These are phyloP conservation scores for Trichoderma harzianum DNA, from an alignment of 2,329 filamentous ascomycete species.

Conservation along the genomic window DNA sequence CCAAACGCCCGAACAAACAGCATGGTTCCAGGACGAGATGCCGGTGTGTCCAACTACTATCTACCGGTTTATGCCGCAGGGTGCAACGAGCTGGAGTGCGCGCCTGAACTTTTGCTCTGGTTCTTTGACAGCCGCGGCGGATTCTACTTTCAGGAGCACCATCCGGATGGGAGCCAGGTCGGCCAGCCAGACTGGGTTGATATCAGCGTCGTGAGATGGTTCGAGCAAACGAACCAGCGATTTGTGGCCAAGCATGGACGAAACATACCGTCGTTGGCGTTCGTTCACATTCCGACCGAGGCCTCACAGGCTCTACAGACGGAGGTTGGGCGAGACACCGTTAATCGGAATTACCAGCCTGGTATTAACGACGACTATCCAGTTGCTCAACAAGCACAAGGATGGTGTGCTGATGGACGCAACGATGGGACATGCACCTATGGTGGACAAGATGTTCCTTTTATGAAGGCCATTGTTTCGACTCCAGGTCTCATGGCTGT, in stretches of 20 bases:
- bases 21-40: slow-evolving; percentile 37
- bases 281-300: slow-evolving; percentile 48
- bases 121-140: slow-evolving; percentile 69
- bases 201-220: slow-evolving; percentile 44
- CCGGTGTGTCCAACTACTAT: slow-evolving; percentile 47
- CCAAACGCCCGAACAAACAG: slow-evolving; percentile 37
- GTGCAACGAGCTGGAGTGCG: slow-evolving; percentile 34
- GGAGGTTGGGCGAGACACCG: slow-evolving; percentile 22
- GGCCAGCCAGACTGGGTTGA: slow-evolving; percentile 46
- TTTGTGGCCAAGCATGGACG: slow-evolving; percentile 32
- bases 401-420: slow-evolving; percentile 42
- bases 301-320: slow-evolving; percentile 41
- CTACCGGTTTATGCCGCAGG: slow-evolving; percentile 41
- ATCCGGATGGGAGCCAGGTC: slow-evolving; percentile 29
- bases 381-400: slow-evolving; percentile 41
- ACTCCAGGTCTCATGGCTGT: slow-evolving; percentile 54
- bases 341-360: slow-evolving; percentile 39
- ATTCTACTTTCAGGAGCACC: slow-evolving; percentile 42
- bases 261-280: slow-evolving; percentile 44
- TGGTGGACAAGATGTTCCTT: slow-evolving; percentile 53
- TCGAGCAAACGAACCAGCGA: slow-evolving; percentile 32
- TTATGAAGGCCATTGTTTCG: slow-evolving; percentile 59
- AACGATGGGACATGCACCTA: slow-evolving; percentile 38
- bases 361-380: slow-evolving; percentile 46
- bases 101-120: slow-evolving; percentile 56